phyloP scores from a whole-genome alignment of 2,329 filamentous ascomycete species.

The Cercospora sp. region DNA sequence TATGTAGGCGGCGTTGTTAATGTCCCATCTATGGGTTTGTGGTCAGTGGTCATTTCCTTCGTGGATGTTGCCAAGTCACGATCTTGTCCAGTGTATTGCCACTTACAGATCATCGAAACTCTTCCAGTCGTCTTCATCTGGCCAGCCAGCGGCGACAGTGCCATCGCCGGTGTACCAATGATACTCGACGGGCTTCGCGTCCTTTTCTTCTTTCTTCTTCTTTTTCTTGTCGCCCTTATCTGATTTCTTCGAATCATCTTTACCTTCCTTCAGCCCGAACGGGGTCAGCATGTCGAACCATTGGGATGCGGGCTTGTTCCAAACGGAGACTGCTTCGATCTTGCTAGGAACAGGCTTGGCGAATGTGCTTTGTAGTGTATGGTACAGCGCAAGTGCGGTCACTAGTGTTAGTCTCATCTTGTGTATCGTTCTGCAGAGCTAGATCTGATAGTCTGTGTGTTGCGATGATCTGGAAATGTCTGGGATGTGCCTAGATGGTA shows the following conservation, averaged over 20 bases:
- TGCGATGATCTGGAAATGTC: neutral
- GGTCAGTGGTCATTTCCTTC: too few species aligned
- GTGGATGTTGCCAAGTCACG: neutral
- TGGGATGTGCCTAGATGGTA: neutral
- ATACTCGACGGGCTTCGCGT: neutral
- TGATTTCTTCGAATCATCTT: neutral
- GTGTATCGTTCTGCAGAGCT: neutral
- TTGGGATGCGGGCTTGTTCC: neutral
- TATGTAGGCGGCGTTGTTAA: conserved; percentile 1
- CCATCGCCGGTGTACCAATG: conserved; percentile 11
- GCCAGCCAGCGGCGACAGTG: conserved; percentile 11
- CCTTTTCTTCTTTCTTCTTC: neutral
- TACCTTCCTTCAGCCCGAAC: neutral
- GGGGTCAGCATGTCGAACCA: conserved; percentile 3
- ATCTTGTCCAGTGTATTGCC: too few species aligned
- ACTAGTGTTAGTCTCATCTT: neutral
- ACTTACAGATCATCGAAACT: conserved; percentile 7
- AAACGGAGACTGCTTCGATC: neutral
- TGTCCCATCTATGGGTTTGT: neutral
- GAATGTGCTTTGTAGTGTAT: neutral
- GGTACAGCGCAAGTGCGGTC: neutral
- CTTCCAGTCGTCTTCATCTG: conserved; percentile 8
- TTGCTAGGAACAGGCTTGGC: neutral
- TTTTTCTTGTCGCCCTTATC: neutral
- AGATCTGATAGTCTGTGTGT: neutral